Evolutionary conservation across 192 early-diverging fungal species (phyloP).

Genomic region (Phlyctochytrium planicorne): DNA sequence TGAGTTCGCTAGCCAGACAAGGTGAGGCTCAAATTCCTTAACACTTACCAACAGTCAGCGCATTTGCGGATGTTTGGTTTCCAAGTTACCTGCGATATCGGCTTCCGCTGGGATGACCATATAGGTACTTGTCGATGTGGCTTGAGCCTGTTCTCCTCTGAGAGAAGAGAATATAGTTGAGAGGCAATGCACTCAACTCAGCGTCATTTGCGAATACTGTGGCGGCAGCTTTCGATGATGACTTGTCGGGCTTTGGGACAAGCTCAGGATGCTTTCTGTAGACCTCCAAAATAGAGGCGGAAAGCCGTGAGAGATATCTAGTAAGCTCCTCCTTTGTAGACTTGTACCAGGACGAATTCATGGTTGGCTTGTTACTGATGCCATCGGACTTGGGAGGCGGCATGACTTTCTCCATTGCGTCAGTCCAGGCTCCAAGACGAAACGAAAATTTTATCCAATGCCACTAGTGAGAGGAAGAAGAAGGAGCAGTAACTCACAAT

Average conservation of each 20-base stretch:
- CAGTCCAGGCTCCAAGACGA: too few relatives aligned
- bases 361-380: not conserved
- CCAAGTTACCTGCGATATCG: conserved; percentile 8
- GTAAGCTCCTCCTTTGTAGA: too few relatives aligned
- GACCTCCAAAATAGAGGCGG: too few relatives aligned
- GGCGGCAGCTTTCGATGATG: too few relatives aligned
- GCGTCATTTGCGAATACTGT: not conserved
- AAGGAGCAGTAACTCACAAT: too few relatives aligned
- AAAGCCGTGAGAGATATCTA: too few relatives aligned
- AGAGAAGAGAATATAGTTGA: not conserved
- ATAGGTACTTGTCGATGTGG: conserved; percentile 17
- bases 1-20: not conserved
- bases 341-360: too few relatives aligned
- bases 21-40: conserved; percentile 15
- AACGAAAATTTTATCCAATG: too few relatives aligned
- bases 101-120: conserved; percentile 5
- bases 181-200: not conserved
- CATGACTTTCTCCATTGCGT: too few relatives aligned
- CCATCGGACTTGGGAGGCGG: not conserved
- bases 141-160: not conserved
- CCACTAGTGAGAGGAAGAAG: not conserved
- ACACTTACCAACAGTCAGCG: not conserved
- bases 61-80: not conserved
- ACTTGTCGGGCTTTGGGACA: too few relatives aligned
- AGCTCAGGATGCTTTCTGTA: too few relatives aligned